phyloP scores from a whole-genome alignment of 2,329 filamentous ascomycete genomes.

The Thielaviopsis ethacetica region DNA sequence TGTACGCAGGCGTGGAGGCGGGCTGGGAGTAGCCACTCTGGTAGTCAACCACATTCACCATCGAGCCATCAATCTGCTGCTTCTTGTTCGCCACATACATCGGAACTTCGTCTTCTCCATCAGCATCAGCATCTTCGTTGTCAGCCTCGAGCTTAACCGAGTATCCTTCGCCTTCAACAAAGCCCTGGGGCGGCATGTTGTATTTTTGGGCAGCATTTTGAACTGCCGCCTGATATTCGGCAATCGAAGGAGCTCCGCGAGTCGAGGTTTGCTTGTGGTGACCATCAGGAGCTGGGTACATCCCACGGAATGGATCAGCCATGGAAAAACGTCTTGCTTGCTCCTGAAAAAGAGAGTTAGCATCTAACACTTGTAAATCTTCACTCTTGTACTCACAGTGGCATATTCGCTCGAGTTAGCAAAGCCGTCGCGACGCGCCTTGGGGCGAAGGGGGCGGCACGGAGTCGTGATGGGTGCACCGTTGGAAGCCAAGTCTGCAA shows the following conservation, averaged over 20 bases:
- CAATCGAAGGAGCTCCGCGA: not conserved
- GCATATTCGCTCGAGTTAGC: conserved; percentile 5
- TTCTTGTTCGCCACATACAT: not conserved
- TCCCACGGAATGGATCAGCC: conserved; percentile 9
- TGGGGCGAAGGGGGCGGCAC: not conserved
- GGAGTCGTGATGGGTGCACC: not conserved
- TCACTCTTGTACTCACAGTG: conserved; percentile 1
- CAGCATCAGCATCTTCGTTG: not conserved
- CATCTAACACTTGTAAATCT: not conserved
- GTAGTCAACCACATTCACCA: conserved; percentile 3
- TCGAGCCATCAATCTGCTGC: not conserved
- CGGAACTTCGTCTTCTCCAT: not conserved
- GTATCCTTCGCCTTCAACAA: not conserved
- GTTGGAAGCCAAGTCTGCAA: not conserved
- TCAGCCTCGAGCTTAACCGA: not conserved
- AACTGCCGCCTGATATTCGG: not conserved
- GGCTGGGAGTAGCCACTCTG: not conserved
- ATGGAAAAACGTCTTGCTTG: conserved; percentile 5
- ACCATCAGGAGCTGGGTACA: conserved; percentile 1
- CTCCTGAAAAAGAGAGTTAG: not conserved
- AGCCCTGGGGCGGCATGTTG: not conserved
- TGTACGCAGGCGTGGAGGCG: not conserved
- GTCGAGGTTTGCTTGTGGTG: not conserved
- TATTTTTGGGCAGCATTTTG: not conserved
- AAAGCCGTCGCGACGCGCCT: conserved; percentile 8